Evolutionary conservation across 176 grass and related monocot species (phyloP), one percentile per base, ranked within the genome.

Genomic region (Musa beccarii): DNA sequence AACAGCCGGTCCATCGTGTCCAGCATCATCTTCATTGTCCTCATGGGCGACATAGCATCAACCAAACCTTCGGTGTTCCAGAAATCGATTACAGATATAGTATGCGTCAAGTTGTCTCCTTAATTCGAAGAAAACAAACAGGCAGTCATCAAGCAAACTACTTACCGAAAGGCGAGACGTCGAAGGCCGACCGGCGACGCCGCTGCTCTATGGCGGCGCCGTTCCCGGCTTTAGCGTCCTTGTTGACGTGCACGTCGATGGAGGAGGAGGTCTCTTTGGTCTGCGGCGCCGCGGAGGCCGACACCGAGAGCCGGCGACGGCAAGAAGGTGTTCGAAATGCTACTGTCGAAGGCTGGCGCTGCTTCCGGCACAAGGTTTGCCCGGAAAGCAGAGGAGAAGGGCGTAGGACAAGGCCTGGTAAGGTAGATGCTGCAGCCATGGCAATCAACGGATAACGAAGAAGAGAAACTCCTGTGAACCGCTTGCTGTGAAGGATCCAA

Each of bases 21-120:
- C 34, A 98, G 72, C 94, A 98, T 98, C 79, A 91, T 84, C 72
- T 82, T 78, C 90, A 93, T 93, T 66, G 90, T 93, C 28, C 87
- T 65, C 94, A 93, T 88, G 2, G 90, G 90, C 52, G 90, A 93
- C 77, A 91, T 81, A 23, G 80, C 88, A 54, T 98, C 94, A 3
- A 89, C 74, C 1, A 98, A 11, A 29, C 90, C 86, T 92, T 71
- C 43, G 73, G 1, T 6, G 34, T 43, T 43, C 34, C 34, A 43
- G 34, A 43, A 43, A 43, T 4, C 5, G 3, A 34, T 34, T 34
- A 5, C 34, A 34, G 34, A 43, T 43, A 43, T 5, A 43, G 34
- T 6, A 0, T 6, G 4, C 34, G 34, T 43, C 4, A 43, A 6
- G 34, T 43, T 43, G 34, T 43, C 3, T 6, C 34, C 34, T 43